Evolutionary conservation across 2,329 filamentous ascomycete species (phyloP), one percentile per base, ranked within the genome.

Genomic region (Fusarium nanum): DNA sequence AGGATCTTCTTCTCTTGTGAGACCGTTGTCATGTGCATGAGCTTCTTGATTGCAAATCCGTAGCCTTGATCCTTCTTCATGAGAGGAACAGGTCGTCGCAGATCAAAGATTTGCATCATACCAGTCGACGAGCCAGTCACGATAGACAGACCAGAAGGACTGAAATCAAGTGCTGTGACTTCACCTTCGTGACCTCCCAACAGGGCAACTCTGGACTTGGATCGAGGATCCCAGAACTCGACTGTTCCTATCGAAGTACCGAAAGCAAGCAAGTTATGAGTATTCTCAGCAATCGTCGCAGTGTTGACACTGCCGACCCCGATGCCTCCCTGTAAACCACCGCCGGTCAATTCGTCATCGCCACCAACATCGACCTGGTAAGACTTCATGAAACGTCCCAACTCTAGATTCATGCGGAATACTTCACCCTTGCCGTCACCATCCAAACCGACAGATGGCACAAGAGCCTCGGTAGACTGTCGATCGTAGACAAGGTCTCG

Each of bases 1-100:
- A 98, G 84, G 22, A 99, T 90, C 81, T 97, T 98, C 78, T 92
- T 92, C 67, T 94, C 91, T 48, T 92, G 89, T 1, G 91, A 92
- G 14, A 88, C 85, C 10, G 89, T 92, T 13, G 92, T 92, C 75
- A 91, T 84, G 75, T 91, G 88, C 52, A 89, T 88, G 57, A 99
- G 84, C 48, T 93, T 97, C 76, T 97, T 92, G 62, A 99, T 93
- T 1, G 95, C 89, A 77, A 94, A 97, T 4, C 95, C 95, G 78
- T 97, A 97, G 50, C 97, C 96, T 81, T 99, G 96, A 74, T 98
- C 95, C 79, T 98, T 98, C 77, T 91, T 93, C 50, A 98, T 83
- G 11, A 97, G 82, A 2, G 97, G 94, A 0, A 92, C 87, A 0
- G 96, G 94, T 23, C 93, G 94, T 76, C 96, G 92, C 54, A 99